Conservation (phyloP, 148 eudicot species). For the Heliamphora exappendiculata region DNA sequence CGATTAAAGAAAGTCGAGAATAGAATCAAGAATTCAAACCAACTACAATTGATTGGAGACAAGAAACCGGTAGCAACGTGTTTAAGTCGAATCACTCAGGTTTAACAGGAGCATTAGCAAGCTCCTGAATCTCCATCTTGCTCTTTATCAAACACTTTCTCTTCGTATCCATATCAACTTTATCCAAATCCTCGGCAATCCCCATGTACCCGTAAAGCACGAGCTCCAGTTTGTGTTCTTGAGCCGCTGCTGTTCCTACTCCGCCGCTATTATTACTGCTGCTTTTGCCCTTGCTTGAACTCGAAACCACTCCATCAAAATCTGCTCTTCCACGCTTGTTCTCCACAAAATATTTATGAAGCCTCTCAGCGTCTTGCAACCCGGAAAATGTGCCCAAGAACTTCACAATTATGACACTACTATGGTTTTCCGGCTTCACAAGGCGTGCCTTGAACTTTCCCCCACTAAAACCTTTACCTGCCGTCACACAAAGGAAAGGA, state of each 20-base stretch:
- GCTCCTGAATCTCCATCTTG: constrained; percentile 47
- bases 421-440: constrained; percentile 38
- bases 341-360: constrained; percentile 35
- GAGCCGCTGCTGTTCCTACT: constrained; percentile 8
- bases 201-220: constrained; percentile 48
- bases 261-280: constrained; percentile 8
- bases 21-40: background rate
- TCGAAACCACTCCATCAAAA: constrained; percentile 19
- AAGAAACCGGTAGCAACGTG: background rate
- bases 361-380: constrained; percentile 46
- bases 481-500: background rate
- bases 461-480: constrained; percentile 36
- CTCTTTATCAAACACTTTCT: constrained; percentile 45
- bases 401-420: constrained; percentile 36
- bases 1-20: background rate
- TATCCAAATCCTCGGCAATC: constrained; percentile 47
- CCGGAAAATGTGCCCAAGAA: constrained; percentile 52
- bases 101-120: constrained; percentile 47
- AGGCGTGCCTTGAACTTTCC: constrained; percentile 32
- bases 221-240: constrained; percentile 21
- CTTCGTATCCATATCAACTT: constrained; percentile 35
- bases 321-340: constrained; percentile 34
- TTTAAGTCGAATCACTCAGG: constrained; percentile 13
- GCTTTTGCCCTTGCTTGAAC: constrained; percentile 21
- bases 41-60: background rate